Evolutionary conservation across 352 stramenopile species (phyloP), one percentile per base, ranked within the genome.

Genomic region (Saprolegnia diclina): DNA sequence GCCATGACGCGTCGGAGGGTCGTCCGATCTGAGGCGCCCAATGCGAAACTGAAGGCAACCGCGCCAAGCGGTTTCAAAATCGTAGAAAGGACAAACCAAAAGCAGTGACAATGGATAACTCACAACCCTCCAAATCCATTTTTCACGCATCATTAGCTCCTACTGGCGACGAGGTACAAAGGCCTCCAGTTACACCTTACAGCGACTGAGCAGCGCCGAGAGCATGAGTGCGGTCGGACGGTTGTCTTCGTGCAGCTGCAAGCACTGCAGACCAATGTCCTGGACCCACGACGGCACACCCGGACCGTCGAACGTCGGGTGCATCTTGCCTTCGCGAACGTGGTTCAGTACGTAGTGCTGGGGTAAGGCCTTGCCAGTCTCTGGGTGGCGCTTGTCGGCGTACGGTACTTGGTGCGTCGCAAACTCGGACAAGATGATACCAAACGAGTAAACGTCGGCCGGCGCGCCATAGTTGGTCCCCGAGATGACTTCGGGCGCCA

Each of bases 361-460:
- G 0, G 52, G 3, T 9, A 59, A 19, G 13, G 35, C 13, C 24
- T 59, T 59, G 52, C n/a, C n/a, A 3, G 57, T 65, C n/a, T 4
- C n/a, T 3, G 68, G 53, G 19, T 73, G 59, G 4, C 73, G 71
- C 4, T 76, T 56, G 5, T 83, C 74, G 4, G 78, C 72, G 65
- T 89, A 88, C 11, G 80, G 82, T 3, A 87, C 66, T 18, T 62
- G 40, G 32, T 86, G 80, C 7, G 76, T 79, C 44, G 86, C 79
- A 52, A 90, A 69, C 56, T 90, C 82, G 0, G 75, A 80, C 0
- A 90, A 53, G 44, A 90, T 67, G 1, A 83, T 77, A 42, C 71
- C 71, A 35, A 75, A 73, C 16, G 71, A 73, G 44, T 67, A 75
- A 18, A 75, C 73, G 50, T 75, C 71, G 21, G 71, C 65, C 44